Conservation (phyloP, 2,329 filamentous ascomycete genomes). For the Bipolaris zeicola region DNA sequence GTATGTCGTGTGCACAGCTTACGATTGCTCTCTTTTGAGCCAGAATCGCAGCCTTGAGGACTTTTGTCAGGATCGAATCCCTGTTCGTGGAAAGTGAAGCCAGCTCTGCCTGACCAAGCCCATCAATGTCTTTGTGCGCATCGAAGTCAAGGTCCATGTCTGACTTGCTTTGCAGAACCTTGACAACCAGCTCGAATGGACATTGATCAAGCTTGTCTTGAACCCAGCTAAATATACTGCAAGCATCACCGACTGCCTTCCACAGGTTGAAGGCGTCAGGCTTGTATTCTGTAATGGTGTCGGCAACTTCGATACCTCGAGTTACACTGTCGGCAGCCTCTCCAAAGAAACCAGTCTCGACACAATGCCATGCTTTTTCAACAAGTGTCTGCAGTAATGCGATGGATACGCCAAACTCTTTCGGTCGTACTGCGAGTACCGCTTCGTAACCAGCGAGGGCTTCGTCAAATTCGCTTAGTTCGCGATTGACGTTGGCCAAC, state of each 20-base stretch:
- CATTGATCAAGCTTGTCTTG: conserved; percentile 70
- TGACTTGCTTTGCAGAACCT: conserved; percentile 61
- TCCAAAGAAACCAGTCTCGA: conserved; percentile 86
- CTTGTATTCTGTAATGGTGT: conserved; percentile 64
- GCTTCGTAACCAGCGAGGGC: conserved; percentile 77
- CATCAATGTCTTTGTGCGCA: conserved; percentile 72
- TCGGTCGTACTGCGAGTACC: conserved; percentile 70
- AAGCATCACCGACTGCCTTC: conserved; percentile 90
- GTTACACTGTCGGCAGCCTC: conserved; percentile 74
- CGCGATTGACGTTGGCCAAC: conserved; percentile 91
- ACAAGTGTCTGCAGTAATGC: conserved; percentile 86
- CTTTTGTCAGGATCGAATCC: conserved; percentile 55
- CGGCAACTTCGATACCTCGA: conserved; percentile 71
- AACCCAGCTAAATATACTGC: conserved; percentile 79
- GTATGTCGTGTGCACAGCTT: conserved; percentile 72
- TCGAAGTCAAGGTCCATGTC: conserved; percentile 60
- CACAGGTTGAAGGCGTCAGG: conserved; percentile 87
- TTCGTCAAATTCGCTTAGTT: conserved; percentile 86
- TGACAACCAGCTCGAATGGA: conserved; percentile 62
- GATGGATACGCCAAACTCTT: conserved; percentile 85
- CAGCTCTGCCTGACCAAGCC: conserved; percentile 55
- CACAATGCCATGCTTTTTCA: conserved; percentile 76
- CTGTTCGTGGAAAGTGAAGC: conserved; percentile 24
- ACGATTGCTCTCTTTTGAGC: conserved; percentile 86
- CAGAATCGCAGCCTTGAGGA: conserved; percentile 74